Evolutionary conservation across 2,329 filamentous ascomycete genomes (phyloP).

Genomic region (Diaporthe helianthi): DNA sequence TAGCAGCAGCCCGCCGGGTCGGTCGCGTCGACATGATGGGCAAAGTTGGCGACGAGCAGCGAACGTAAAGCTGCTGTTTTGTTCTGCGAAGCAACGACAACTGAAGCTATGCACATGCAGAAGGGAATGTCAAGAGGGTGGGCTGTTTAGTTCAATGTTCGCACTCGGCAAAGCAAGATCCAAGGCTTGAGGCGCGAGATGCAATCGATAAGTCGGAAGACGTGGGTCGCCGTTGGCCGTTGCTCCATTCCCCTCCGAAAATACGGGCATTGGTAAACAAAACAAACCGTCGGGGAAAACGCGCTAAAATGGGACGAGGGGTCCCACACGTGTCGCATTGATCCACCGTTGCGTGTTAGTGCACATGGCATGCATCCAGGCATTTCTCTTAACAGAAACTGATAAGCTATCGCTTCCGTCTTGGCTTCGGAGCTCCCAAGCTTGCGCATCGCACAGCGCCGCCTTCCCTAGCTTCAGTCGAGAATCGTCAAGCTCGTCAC

Average conservation of each 20-base stretch:
- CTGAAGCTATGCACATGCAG: constrained; percentile 2
- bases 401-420: constrained; percentile 19
- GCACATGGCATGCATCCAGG: rapidly evolving
- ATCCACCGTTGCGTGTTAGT: not conserved
- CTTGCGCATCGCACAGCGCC: not conserved
- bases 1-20: constrained; percentile 58
- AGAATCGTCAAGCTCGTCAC: not conserved
- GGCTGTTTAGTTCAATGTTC: not conserved
- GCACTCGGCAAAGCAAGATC: constrained; percentile 12
- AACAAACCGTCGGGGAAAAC: constrained; percentile 29
- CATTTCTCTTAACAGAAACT: not conserved
- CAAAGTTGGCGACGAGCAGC: not conserved
- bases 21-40: constrained; percentile 51
- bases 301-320: constrained; percentile 16
- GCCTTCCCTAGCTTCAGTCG: not conserved
- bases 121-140: not conserved
- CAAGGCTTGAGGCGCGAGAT: constrained; percentile 1
- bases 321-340: constrained; percentile 8
- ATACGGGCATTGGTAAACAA: constrained; percentile 27
- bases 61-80: constrained; percentile 1
- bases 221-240: constrained; percentile 13
- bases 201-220: constrained; percentile 26
- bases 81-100: not conserved
- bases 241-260: constrained; percentile 25
- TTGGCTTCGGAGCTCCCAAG: constrained; percentile 7